phyloP scores from a whole-genome alignment of 2,329 filamentous ascomycete genomes.

The Exophiala calicioides region DNA sequence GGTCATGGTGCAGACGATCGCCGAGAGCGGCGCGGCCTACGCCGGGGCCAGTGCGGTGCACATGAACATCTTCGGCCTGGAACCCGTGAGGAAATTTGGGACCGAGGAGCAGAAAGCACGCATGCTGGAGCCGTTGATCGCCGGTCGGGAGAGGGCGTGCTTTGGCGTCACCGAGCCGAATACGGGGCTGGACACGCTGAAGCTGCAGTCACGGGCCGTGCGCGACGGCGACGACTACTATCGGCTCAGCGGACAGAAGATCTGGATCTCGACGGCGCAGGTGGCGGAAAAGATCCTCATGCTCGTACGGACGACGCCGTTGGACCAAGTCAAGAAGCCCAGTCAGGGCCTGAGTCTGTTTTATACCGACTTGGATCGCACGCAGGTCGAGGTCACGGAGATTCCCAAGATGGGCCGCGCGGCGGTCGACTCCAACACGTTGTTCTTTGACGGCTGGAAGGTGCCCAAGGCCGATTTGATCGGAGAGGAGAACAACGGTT shows the following conservation, averaged over 20 bases:
- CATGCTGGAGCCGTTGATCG: constrained; percentile 44
- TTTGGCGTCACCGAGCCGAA: constrained; percentile 49
- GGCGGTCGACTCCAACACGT: constrained; percentile 47
- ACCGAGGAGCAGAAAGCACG: constrained; percentile 45
- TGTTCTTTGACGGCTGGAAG: constrained; percentile 49
- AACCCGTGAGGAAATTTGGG: constrained; percentile 49
- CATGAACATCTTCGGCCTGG: constrained; percentile 52
- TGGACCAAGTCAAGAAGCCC: constrained; percentile 45
- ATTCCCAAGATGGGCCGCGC: constrained; percentile 51
- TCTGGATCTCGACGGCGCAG: constrained; percentile 51
- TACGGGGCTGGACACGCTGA: constrained; percentile 47
- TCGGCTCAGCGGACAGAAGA: constrained; percentile 43
- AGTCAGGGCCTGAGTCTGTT: constrained; percentile 48
- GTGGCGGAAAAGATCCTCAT: constrained; percentile 48
- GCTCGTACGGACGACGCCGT: constrained; percentile 44
- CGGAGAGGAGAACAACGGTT: constrained; percentile 47
- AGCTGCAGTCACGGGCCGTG: constrained; percentile 41
- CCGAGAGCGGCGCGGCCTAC: constrained; percentile 48
- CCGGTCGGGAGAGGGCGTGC: constrained; percentile 44
- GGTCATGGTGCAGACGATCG: constrained; percentile 52
- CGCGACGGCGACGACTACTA: constrained; percentile 35
- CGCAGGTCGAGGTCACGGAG: constrained; percentile 43
- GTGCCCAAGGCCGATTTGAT: constrained; percentile 44
- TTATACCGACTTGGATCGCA: constrained; percentile 46
- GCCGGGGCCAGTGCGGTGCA: constrained; percentile 47